Evolutionary conservation across 768 basidiomycete genomes (phyloP).

Genomic region (Boletus subparvulus): DNA sequence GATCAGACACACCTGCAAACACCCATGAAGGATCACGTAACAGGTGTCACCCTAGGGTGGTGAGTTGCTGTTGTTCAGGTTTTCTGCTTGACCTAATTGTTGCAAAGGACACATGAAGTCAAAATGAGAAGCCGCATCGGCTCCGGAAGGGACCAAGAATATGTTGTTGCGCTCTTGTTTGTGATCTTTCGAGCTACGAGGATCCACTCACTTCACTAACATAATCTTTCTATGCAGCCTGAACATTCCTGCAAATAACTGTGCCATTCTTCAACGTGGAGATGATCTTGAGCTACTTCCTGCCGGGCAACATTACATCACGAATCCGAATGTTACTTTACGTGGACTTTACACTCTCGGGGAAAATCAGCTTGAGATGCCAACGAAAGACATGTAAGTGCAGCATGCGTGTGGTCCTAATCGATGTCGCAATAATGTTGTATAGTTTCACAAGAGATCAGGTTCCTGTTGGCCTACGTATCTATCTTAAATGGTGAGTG

Average conservation of each 20-base stretch:
- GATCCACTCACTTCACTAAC: not conserved
- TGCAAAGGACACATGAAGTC: conserved; percentile 63
- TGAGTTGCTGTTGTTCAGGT: conserved; percentile 16
- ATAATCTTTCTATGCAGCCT: conserved; percentile 43
- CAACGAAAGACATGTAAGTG: conserved; percentile 80
- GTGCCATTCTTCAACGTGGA: conserved; percentile 79
- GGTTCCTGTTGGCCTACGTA: conserved; percentile 79
- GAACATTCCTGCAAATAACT: conserved; percentile 84
- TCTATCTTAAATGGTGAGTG: conserved; percentile 76
- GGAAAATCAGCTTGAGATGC: conserved; percentile 84
- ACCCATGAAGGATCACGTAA: conserved; percentile 59
- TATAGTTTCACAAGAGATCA: conserved; percentile 80
- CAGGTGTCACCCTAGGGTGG: conserved; percentile 62
- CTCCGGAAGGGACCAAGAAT: conserved; percentile 49
- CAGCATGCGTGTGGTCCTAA: not conserved
- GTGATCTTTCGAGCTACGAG: not conserved
- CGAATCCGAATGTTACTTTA: conserved; percentile 78
- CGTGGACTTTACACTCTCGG: conserved; percentile 79
- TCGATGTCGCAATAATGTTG: not conserved
- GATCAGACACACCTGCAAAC: conserved; percentile 79
- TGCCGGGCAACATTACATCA: conserved; percentile 83
- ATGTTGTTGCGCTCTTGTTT: conserved; percentile 80
- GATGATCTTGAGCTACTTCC: conserved; percentile 76
- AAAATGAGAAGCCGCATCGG: conserved; percentile 66
- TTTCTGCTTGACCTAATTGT: not conserved